Conservation (phyloP, 257 asterid species). For the Gentiana macrophylla region DNA sequence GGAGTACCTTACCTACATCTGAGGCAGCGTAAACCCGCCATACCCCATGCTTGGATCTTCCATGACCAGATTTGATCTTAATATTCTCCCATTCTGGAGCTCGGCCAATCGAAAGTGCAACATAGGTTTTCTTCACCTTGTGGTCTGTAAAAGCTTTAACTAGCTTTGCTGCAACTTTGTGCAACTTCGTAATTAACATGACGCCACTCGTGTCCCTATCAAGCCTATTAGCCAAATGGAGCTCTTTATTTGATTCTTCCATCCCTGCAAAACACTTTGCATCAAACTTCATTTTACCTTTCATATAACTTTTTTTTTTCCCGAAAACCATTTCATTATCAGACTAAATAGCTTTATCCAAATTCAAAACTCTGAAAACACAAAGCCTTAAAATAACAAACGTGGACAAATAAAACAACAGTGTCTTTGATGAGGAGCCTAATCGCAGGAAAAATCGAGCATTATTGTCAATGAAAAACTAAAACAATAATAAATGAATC, state of each 20-base stretch:
- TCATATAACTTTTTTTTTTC: no score
- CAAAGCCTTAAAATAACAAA: no score
- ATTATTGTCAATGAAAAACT: no score
- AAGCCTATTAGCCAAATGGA: slow-evolving; percentile 82
- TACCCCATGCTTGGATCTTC: slow-evolving; percentile 87
- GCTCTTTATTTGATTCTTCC: slow-evolving; percentile 20
- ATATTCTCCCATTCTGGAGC: slow-evolving; percentile 52
- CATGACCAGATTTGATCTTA: slow-evolving; percentile 72
- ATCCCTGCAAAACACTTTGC: no score
- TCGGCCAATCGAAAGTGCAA: slow-evolving; percentile 58
- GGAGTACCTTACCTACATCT: slow-evolving; percentile 62
- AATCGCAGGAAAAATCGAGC: no score
- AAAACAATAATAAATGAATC: no score
- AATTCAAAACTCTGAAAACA: no score
- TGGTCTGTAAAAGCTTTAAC: slow-evolving; percentile 83
- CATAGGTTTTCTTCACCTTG: slow-evolving; percentile 60
- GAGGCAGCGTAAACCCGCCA: slow-evolving; percentile 86
- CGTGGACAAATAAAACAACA: no score
- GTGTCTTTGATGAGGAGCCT: no score
- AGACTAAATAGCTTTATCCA: no score
- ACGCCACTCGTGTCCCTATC: slow-evolving; percentile 97
- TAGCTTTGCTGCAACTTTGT: slow-evolving; percentile 83
- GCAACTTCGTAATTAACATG: slow-evolving; percentile 67
- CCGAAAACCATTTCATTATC: no score
- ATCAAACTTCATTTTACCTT: no score